These are phyloP conservation scores for Eremochloa ophiuroides DNA, from an alignment of 176 grass and related monocot species.

Conservation along the genomic window DNA sequence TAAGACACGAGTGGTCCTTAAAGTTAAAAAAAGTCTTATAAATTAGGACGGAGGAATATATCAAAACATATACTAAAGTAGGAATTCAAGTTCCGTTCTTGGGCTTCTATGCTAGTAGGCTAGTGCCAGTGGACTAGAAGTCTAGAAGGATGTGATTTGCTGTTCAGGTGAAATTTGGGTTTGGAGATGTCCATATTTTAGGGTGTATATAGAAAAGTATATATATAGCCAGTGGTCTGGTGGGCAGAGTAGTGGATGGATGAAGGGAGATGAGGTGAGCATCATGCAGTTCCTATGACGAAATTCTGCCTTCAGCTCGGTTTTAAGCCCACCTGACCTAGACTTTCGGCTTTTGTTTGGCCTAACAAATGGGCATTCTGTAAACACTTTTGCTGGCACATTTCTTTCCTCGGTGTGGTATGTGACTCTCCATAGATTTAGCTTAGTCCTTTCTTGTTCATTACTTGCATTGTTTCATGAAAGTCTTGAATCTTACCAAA, in stretches of 20 bases:
- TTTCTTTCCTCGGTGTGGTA: not conserved
- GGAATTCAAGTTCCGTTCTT: not conserved
- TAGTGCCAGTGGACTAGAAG: not conserved
- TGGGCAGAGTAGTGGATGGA: no score
- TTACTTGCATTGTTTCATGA: not conserved
- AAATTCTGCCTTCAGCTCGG: not conserved
- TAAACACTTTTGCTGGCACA: not conserved
- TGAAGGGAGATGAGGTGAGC: not conserved
- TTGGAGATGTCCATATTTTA: not conserved
- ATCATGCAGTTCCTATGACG: no score
- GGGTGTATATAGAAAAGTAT: not conserved
- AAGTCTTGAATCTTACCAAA: not conserved
- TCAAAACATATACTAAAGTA: no score
- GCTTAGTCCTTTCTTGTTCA: not conserved
- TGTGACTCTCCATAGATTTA: not conserved
- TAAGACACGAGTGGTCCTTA: no score
- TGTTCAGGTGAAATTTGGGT: not conserved
- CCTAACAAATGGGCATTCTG: no score
- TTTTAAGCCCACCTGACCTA: not conserved
- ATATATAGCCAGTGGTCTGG: not conserved
- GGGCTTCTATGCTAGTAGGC: not conserved
- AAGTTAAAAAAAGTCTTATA: no score
- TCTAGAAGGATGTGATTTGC: not conserved
- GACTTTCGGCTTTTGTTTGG: not conserved
- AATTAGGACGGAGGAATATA: no score